A percentile compares a stretch with the other conserved stretches of the same genome.
Evolutionary conservation across 1,284 basidiomycete species (phyloP).

Genomic region (Sporisorium sorghi): DNA sequence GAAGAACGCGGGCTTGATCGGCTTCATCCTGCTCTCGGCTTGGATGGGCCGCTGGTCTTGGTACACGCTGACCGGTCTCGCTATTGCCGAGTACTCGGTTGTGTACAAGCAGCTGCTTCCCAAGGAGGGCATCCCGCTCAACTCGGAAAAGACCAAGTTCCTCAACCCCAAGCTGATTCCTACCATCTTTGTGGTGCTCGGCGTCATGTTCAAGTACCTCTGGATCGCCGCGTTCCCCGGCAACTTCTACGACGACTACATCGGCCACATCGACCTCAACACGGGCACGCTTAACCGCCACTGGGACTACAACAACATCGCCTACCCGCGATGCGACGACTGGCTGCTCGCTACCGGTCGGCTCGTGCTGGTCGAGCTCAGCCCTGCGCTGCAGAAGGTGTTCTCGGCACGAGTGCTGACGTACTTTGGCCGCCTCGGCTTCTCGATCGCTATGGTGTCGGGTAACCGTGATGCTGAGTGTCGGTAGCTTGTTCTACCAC

Average conservation of each 20-base stretch:
- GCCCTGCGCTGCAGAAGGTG: constrained; percentile 30
- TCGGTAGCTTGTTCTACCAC: constrained; percentile 49
- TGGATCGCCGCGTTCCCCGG: constrained; percentile 45
- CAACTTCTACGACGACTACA: constrained; percentile 45
- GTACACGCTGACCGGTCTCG: constrained; percentile 60
- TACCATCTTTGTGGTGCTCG: constrained; percentile 41
- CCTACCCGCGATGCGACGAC: constrained; percentile 59
- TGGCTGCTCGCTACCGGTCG: constrained; percentile 53
- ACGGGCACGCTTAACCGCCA: constrained; percentile 49
- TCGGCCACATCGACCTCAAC: constrained; percentile 52
- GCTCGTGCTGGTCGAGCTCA: constrained; percentile 54
- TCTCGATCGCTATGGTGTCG: constrained; percentile 52
- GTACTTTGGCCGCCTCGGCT: constrained; percentile 53
- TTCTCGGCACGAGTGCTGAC: constrained; percentile 39
- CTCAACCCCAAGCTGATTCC: constrained; percentile 46
- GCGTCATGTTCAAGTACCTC: constrained; percentile 57
- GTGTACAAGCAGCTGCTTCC: constrained; percentile 44
- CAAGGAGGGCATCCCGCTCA: constrained; percentile 42
- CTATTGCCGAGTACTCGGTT: constrained; percentile 52
- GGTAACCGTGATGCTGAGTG: constrained; percentile 56
- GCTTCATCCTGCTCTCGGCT: constrained; percentile 45
- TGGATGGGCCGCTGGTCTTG: constrained; percentile 61
- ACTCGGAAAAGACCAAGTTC: constrained; percentile 40
- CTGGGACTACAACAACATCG: constrained; percentile 42
- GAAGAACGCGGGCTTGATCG: constrained; percentile 48